A percentile compares a stretch with the other conserved stretches of the same genome.
Conservation (phyloP, 352 stramenopile genomes). For the Phytophthora litchii region DNA sequence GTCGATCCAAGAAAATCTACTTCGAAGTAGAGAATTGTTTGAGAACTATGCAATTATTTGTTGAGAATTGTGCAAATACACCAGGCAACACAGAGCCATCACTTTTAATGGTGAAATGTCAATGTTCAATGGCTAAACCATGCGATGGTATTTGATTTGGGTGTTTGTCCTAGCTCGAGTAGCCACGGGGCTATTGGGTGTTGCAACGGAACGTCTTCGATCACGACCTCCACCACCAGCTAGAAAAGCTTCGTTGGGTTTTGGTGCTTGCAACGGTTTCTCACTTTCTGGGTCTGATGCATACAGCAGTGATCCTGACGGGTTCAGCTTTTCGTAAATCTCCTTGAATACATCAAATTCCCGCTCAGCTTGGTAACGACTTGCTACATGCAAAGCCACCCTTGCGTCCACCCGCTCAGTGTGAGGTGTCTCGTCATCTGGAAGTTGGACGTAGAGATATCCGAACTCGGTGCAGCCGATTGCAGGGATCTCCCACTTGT, state of each 20-base stretch:
- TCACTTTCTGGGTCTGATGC: slow-evolving; percentile 9
- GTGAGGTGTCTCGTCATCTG: slow-evolving; percentile 25
- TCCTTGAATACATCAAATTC: slow-evolving; percentile 32
- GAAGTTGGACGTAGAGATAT: slow-evolving; percentile 42
- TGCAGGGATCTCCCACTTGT: slow-evolving; percentile 24
- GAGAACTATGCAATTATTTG: too few species aligned
- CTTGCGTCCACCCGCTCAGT: slow-evolving; percentile 14
- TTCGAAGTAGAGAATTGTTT: too few species aligned
- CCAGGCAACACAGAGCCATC: too few species aligned
- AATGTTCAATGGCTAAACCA: slow-evolving; percentile 6
- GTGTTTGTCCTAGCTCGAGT: slow-evolving; percentile 4
- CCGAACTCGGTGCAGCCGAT: slow-evolving; percentile 34
- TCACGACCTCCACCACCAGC: slow-evolving; percentile 13
- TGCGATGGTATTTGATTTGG: slow-evolving; percentile 15
- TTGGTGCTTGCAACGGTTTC: slow-evolving; percentile 23
- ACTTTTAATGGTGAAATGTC: too few species aligned
- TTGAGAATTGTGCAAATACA: too few species aligned
- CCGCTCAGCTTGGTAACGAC: slow-evolving; percentile 24
- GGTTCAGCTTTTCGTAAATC: slow-evolving; percentile 32
- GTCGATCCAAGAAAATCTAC: too few species aligned
- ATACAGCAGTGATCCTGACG: slow-evolving; percentile 13
- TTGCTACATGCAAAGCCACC: slow-evolving; percentile 11
- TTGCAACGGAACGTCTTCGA: slow-evolving; percentile 17
- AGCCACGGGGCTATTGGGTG: slow-evolving; percentile 11
- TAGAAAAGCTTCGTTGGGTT: slow-evolving; percentile 33